Evolutionary conservation across 2,329 filamentous ascomycete species (phyloP).

Genomic region (Neopestalotiopsis clavispora): DNA sequence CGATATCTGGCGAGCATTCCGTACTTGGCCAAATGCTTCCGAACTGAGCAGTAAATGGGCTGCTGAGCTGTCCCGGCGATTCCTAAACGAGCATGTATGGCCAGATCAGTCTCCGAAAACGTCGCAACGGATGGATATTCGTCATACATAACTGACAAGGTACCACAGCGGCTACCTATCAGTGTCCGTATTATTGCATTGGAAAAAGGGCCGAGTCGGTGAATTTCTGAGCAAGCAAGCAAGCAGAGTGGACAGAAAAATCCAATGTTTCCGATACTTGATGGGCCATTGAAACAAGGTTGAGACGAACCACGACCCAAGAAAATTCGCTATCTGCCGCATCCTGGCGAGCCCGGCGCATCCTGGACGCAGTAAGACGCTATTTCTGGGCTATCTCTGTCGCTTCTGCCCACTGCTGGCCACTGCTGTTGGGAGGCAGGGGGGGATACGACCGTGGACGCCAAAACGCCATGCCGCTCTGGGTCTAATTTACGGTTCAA

Average conservation of each 20-base stretch:
- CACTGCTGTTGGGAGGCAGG: not conserved
- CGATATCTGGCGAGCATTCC: not conserved
- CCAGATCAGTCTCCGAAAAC: not conserved
- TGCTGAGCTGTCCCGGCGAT: not conserved
- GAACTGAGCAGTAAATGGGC: not conserved
- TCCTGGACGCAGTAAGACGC: not conserved
- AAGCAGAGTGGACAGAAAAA: not conserved
- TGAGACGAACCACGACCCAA: not conserved
- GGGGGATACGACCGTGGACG: not conserved
- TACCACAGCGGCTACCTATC: not conserved
- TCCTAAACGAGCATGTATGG: not conserved
- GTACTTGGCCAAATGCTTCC: not conserved
- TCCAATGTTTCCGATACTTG: not conserved
- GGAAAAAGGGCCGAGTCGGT: not conserved
- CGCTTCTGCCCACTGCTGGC: not conserved
- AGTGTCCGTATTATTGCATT: not conserved
- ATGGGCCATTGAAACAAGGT: not conserved
- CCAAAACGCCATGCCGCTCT: conserved; percentile 7
- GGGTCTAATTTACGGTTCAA: not conserved
- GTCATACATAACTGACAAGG: not conserved
- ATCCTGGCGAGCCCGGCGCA: not conserved
- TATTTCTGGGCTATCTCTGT: not conserved
- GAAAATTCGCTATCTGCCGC: not conserved
- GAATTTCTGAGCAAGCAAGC: not conserved
- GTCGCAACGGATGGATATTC: not conserved